These are phyloP conservation scores for Eucalyptus sideroxylon DNA, from an alignment of 345 rosid species.

Conservation along the genomic window DNA sequence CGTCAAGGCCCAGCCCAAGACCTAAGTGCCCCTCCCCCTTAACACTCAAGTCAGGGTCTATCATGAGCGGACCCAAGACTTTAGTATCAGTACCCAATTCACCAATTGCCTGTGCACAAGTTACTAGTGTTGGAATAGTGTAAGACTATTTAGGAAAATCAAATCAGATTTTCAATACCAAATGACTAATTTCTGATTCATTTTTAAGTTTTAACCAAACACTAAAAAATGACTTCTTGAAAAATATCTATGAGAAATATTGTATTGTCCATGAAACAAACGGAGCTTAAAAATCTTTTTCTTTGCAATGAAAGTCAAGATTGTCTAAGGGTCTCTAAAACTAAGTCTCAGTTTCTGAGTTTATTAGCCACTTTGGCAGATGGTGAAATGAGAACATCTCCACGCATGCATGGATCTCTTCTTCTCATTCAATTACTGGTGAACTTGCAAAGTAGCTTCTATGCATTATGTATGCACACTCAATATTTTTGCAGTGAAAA, in stretches of 20 bases:
- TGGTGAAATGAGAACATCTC: neutral
- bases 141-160: neutral
- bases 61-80: neutral
- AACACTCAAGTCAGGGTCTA: neutral
- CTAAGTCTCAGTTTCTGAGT: neutral
- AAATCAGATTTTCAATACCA: too few relatives aligned
- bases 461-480: neutral
- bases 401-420: neutral
- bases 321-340: neutral
- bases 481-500: neutral
- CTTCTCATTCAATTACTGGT: neutral
- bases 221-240: neutral
- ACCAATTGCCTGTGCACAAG: neutral
- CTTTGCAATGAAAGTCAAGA: neutral
- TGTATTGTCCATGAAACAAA: fast-evolving
- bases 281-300: neutral
- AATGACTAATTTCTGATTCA: neutral
- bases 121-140: neutral
- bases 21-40: neutral
- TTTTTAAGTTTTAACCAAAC: neutral
- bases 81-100: neutral
- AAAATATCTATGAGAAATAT: too few relatives aligned
- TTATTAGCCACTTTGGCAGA: neutral
- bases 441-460: neutral
- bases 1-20: neutral